A percentile compares a stretch with the other conserved stretches of the same genome.
phyloP scores from a whole-genome alignment of 495 filamentous ascomycete species.

The Lasiosphaeriaceae sp. region DNA sequence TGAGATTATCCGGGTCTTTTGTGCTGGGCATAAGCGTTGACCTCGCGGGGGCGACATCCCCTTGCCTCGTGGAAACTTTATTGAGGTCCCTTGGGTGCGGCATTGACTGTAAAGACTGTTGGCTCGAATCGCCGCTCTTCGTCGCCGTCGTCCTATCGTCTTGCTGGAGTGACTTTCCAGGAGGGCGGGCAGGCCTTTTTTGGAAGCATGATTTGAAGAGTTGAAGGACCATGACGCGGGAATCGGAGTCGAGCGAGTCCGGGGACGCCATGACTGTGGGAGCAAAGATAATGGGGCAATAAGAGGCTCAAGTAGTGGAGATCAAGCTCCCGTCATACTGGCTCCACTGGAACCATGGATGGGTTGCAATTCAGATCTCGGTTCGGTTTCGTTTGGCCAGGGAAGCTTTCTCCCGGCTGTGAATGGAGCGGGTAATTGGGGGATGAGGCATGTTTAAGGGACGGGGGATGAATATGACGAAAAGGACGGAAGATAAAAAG shows the following conservation, averaged over 20 bases:
- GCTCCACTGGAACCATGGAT: slow-evolving; percentile 11
- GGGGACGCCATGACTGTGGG: slow-evolving; percentile 3
- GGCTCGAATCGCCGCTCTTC: slow-evolving; percentile 18
- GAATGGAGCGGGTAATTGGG: neutral
- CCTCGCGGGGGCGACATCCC: neutral
- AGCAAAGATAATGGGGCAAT: neutral
- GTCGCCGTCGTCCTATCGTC: slow-evolving; percentile 20
- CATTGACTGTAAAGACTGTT: neutral
- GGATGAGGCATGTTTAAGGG: neutral
- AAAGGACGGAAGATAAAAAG: slow-evolving; percentile 4
- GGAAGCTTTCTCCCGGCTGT: slow-evolving; percentile 5
- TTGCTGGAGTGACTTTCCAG: slow-evolving; percentile 11
- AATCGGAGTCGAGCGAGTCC: slow-evolving; percentile 2
- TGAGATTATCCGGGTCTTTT: slow-evolving; percentile 10
- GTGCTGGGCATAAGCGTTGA: neutral
- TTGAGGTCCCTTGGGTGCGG: neutral
- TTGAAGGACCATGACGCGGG: slow-evolving; percentile 17
- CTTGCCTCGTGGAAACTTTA: neutral
- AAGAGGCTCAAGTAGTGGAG: slow-evolving; percentile 6
- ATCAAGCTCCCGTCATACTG: slow-evolving; percentile 2
- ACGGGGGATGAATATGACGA: neutral
- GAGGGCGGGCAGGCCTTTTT: slow-evolving; percentile 11
- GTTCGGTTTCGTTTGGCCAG: slow-evolving; percentile 1
- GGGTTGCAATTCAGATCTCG: slow-evolving; percentile 1
- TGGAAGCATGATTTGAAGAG: slow-evolving; percentile 28